phyloP scores from a whole-genome alignment of 208 protist species.

The Wallacemonas rigidus region DNA sequence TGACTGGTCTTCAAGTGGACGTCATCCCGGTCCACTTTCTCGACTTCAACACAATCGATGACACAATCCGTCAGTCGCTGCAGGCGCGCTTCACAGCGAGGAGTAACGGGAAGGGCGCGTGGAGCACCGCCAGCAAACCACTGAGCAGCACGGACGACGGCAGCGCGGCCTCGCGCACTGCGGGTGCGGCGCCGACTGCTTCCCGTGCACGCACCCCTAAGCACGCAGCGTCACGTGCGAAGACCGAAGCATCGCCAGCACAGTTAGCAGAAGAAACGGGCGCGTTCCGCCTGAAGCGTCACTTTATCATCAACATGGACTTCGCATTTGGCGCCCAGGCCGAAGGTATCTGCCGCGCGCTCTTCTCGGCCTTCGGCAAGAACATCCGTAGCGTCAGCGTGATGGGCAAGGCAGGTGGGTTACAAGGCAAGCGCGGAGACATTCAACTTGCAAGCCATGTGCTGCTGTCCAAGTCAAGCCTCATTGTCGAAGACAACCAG shows the following conservation, averaged over 20 bases:
- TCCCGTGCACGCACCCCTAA: neutral
- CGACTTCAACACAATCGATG: slow-evolving; percentile 69
- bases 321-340: slow-evolving; percentile 91
- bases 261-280: neutral
- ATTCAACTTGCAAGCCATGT: slow-evolving; percentile 88
- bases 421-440: slow-evolving; percentile 87
- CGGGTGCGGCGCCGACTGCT: neutral
- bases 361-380: slow-evolving; percentile 82
- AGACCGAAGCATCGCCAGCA: neutral
- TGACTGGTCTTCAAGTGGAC: slow-evolving; percentile 88
- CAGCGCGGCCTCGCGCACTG: neutral
- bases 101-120: slow-evolving; percentile 1
- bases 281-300: slow-evolving; percentile 36
- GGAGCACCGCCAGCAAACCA: slow-evolving; percentile 4
- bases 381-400: slow-evolving; percentile 86
- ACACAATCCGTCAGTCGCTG: slow-evolving; percentile 47
- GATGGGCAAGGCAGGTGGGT: slow-evolving; percentile 88
- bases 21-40: slow-evolving; percentile 72
- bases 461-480: slow-evolving; percentile 80
- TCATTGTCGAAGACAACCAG: slow-evolving; percentile 83
- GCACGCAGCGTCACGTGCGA: no score
- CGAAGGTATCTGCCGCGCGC: slow-evolving; percentile 74
- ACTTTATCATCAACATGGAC: slow-evolving; percentile 93
- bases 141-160: neutral
- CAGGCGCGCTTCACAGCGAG: slow-evolving; percentile 22